Percentiles rank a stretch among this genome's conserved stretches.
These are phyloP conservation scores for Rhodofomes roseus DNA, from an alignment of 1,284 basidiomycete species.

Conservation along the genomic window DNA sequence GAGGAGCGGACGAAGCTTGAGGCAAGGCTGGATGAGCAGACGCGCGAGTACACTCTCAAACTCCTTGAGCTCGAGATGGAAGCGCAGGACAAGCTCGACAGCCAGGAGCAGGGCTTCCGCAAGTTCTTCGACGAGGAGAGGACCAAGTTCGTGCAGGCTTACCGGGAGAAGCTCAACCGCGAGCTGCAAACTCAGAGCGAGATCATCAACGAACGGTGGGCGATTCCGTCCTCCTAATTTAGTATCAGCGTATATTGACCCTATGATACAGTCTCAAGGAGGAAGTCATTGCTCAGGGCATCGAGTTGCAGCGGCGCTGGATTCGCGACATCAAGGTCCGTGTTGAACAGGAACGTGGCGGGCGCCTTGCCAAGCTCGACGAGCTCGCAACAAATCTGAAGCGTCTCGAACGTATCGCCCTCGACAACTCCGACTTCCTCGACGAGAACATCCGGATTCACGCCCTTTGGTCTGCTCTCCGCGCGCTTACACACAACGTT, in stretches of 20 bases:
- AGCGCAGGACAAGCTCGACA: slow-evolving; percentile 79
- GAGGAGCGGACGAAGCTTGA: slow-evolving; percentile 80
- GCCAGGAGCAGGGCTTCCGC: slow-evolving; percentile 86
- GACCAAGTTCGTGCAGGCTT: slow-evolving; percentile 69
- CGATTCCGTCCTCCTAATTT: slow-evolving; percentile 17
- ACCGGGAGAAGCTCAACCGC: slow-evolving; percentile 82
- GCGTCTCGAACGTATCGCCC: slow-evolving; percentile 84
- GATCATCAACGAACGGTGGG: slow-evolving; percentile 88
- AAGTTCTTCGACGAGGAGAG: slow-evolving; percentile 82
- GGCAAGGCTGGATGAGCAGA: slow-evolving; percentile 78
- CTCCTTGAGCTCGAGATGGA: slow-evolving; percentile 83
- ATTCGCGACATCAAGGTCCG: slow-evolving; percentile 93
- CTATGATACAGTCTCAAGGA: slow-evolving; percentile 72
- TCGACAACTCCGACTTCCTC: slow-evolving; percentile 87
- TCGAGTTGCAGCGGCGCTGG: slow-evolving; percentile 96
- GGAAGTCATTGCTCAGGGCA: slow-evolving; percentile 94
- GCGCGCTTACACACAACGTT: slow-evolving; percentile 54
- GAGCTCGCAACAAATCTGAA: slow-evolving; percentile 89
- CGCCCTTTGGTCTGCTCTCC: slow-evolving; percentile 73
- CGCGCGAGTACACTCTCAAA: slow-evolving; percentile 80
- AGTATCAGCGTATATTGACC: not conserved
- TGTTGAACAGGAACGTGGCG: slow-evolving; percentile 96
- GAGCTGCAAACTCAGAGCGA: slow-evolving; percentile 90
- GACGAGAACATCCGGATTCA: slow-evolving; percentile 90
- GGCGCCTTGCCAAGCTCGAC: slow-evolving; percentile 92